Conservation (phyloP, 148 eudicot species). For the Diospyros kaki region DNA sequence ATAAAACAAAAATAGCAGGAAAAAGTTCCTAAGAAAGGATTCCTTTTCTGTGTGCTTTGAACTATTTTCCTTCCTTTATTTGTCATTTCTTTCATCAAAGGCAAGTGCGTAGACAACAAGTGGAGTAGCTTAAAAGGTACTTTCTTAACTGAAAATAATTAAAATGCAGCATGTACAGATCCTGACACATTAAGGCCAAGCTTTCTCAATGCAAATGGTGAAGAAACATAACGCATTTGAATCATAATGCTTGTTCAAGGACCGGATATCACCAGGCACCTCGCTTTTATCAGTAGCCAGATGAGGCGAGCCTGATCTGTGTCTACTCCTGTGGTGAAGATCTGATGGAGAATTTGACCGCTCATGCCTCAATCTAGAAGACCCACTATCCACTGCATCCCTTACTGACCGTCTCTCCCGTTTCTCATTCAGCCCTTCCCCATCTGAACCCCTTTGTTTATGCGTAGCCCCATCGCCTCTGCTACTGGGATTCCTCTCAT, state of each 20-base stretch:
- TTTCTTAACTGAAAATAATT: not conserved
- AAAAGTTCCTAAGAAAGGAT: not conserved
- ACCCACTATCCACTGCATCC: slow-evolving; percentile 44
- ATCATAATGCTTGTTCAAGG: slow-evolving; percentile 16
- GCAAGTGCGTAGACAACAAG: not conserved
- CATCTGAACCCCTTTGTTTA: slow-evolving; percentile 45
- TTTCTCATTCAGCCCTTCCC: slow-evolving; percentile 31
- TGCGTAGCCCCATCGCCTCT: slow-evolving; percentile 40
- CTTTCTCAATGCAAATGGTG: not conserved
- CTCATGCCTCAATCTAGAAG: slow-evolving; percentile 56
- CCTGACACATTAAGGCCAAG: no score
- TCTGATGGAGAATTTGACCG: slow-evolving; percentile 61
- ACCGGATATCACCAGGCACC: slow-evolving; percentile 95
- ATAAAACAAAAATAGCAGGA: not conserved
- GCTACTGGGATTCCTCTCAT: slow-evolving; percentile 34
- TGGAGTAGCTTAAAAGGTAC: not conserved
- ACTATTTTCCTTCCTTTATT: not conserved
- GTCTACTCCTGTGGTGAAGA: slow-evolving; percentile 54
- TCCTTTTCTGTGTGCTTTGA: not conserved
- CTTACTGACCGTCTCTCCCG: slow-evolving; percentile 49
- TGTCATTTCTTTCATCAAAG: not conserved
- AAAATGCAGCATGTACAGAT: slow-evolving; percentile 7
- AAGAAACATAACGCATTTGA: not conserved
- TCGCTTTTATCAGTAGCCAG: slow-evolving; percentile 52
- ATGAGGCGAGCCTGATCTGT: slow-evolving; percentile 67